These are phyloP conservation scores for Hypomyces rosellus DNA, from an alignment of 2,329 filamentous ascomycete genomes.

Conservation along the genomic window DNA sequence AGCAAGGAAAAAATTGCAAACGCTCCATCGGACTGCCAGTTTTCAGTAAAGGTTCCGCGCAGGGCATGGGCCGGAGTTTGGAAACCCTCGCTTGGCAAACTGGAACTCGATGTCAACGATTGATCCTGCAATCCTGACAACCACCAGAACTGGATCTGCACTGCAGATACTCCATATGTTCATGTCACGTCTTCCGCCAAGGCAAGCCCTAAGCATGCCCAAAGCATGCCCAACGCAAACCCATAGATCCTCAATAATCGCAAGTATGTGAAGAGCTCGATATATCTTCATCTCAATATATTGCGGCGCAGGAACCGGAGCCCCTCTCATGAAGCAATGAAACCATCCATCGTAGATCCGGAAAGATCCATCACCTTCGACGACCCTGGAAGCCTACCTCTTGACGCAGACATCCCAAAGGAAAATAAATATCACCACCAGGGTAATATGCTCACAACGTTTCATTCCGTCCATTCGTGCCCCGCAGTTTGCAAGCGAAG, in stretches of 20 bases:
- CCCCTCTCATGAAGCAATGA: slow-evolving; percentile 6
- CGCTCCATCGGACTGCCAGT: too few species aligned
- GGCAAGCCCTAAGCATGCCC: too few species aligned
- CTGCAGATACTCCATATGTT: too few species aligned
- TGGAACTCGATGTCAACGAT: slow-evolving; percentile 6
- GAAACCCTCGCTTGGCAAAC: neutral
- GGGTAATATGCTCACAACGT: slow-evolving; percentile 1
- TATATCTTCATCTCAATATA: neutral
- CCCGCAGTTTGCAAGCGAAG: neutral
- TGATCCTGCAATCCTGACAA: neutral
- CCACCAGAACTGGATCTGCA: neutral
- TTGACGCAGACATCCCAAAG: neutral
- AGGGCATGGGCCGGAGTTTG: too few species aligned
- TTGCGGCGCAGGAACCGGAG: slow-evolving; percentile 8
- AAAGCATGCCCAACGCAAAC: too few species aligned
- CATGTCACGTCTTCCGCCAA: neutral
- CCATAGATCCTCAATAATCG: too few species aligned
- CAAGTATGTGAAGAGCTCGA: too few species aligned
- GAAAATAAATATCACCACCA: too few species aligned
- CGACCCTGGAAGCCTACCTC: neutral
- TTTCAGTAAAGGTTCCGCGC: too few species aligned
- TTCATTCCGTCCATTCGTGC: slow-evolving; percentile 1
- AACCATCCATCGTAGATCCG: slow-evolving; percentile 13
- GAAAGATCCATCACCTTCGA: slow-evolving; percentile 2
- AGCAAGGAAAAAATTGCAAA: too few species aligned